Conservation (phyloP, 2,329 filamentous ascomycete genomes). For the Claviceps sp. region DNA sequence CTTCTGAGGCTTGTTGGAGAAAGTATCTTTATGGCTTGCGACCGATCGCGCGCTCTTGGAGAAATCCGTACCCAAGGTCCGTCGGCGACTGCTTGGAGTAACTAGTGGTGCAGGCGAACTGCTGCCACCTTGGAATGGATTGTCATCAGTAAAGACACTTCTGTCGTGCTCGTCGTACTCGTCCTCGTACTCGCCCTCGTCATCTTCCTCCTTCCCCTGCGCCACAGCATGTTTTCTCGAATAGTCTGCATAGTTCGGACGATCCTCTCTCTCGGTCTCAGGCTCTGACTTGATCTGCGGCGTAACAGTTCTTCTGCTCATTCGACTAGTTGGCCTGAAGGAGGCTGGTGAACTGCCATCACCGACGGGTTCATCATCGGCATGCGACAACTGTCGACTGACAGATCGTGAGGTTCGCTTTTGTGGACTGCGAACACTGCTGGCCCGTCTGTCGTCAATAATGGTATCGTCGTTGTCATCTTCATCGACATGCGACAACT, state of each 20-base stretch:
- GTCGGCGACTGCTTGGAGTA: constrained; percentile 35
- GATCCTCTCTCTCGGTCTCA: constrained; percentile 28
- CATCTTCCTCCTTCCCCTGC: not conserved
- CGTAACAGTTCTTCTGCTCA: constrained; percentile 33
- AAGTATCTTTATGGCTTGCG: constrained; percentile 31
- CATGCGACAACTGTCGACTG: constrained; percentile 22
- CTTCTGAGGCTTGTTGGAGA: constrained; percentile 15
- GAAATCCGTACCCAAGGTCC: constrained; percentile 30
- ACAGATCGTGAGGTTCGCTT: constrained; percentile 41
- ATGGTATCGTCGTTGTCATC: not conserved
- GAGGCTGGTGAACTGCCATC: constrained; percentile 24
- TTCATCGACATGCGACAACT: constrained; percentile 29
- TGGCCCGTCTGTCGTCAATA: constrained; percentile 9
- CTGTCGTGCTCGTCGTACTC: constrained; percentile 35
- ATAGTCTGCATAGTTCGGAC: constrained; percentile 23
- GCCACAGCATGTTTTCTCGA: constrained; percentile 42
- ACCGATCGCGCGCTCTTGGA: constrained; percentile 27
- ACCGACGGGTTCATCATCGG: constrained; percentile 7
- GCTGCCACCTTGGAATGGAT: constrained; percentile 75
- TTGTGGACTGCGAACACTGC: constrained; percentile 30
- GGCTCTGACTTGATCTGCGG: constrained; percentile 42
- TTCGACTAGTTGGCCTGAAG: constrained; percentile 32
- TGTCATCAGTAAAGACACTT: constrained; percentile 73
- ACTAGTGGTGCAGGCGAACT: constrained; percentile 48
- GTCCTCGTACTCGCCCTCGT: constrained; percentile 36